Evolutionary conservation across 2,329 filamentous ascomycete genomes (phyloP).

Genomic region (Cytospora schulzeri): DNA sequence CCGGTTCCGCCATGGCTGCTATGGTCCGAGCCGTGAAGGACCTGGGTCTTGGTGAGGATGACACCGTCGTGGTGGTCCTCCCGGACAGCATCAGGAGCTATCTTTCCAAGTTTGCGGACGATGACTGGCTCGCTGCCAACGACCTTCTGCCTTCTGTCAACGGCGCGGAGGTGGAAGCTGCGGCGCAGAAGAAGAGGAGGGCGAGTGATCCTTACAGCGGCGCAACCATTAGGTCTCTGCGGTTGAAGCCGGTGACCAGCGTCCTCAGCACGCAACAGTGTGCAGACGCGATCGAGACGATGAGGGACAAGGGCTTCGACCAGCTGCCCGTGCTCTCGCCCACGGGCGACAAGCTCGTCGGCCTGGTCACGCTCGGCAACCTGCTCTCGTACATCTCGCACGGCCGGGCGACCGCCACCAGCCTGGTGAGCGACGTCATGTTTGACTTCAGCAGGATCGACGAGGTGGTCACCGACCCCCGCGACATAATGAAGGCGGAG

Average conservation of each 20-base stretch:
- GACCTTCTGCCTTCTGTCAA: conserved; percentile 71
- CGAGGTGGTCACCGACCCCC: conserved; percentile 88
- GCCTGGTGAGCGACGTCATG: conserved; percentile 85
- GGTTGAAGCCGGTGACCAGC: conserved; percentile 91
- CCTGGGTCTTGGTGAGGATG: conserved; percentile 74
- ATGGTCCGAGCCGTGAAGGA: conserved; percentile 77
- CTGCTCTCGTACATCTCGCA: conserved; percentile 86
- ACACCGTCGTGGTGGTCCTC: conserved; percentile 86
- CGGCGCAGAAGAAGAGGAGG: conserved; percentile 41
- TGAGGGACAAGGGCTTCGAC: conserved; percentile 98
- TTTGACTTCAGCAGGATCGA: conserved; percentile 89
- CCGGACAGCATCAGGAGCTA: conserved; percentile 98
- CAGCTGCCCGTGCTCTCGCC: conserved; percentile 87
- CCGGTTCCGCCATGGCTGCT: conserved; percentile 87
- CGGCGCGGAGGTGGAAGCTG: conserved; percentile 50
- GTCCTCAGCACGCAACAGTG: conserved; percentile 72
- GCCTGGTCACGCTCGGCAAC: conserved; percentile 93
- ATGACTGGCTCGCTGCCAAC: conserved; percentile 98
- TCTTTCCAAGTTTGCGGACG: conserved; percentile 96
- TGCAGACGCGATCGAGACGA: conserved; percentile 90
- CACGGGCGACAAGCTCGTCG: conserved; percentile 73
- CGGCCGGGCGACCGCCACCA: conserved; percentile 74
- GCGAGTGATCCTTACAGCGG: conserved; percentile 70
- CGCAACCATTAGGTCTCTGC: conserved; percentile 78
- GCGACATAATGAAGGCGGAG: conserved; percentile 55